Conservation (phyloP, 169 alveolate genomes). For the Plasmodium chabaudi region DNA sequence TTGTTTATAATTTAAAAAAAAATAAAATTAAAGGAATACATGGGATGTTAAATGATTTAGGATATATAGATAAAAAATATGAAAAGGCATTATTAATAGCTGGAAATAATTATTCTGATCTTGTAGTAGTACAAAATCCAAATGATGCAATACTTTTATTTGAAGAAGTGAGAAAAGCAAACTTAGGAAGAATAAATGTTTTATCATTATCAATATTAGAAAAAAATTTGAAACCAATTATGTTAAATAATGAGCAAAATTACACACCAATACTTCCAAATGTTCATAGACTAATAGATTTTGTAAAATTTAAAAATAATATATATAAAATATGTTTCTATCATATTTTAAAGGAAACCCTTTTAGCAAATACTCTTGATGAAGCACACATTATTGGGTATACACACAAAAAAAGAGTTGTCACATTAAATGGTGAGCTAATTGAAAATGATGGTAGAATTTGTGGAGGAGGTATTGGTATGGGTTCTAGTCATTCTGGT, state of each 20-base stretch:
- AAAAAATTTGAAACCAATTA: slow-evolving; percentile 75
- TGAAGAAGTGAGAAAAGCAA: slow-evolving; percentile 88
- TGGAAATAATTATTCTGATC: slow-evolving; percentile 89
- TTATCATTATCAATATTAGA: slow-evolving; percentile 86
- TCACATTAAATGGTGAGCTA: slow-evolving; percentile 94
- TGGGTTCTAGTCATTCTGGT: slow-evolving; percentile 1
- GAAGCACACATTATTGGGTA: slow-evolving; percentile 91
- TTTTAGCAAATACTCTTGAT: slow-evolving; percentile 91
- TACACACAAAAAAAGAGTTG: slow-evolving; percentile 91
- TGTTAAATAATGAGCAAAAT: slow-evolving; percentile 70
- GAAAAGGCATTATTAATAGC: slow-evolving; percentile 93
- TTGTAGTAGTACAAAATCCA: slow-evolving; percentile 92
- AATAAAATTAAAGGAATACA: slow-evolving; percentile 86
- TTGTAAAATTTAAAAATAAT: slow-evolving; percentile 86
- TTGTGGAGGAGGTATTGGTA: slow-evolving; percentile 90
- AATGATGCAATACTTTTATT: slow-evolving; percentile 91
- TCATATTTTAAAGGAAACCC: slow-evolving; percentile 92
- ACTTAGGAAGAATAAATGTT: slow-evolving; percentile 92
- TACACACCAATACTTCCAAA: slow-evolving; percentile 75
- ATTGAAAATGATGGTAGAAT: slow-evolving; percentile 95
- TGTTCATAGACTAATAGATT: slow-evolving; percentile 90
- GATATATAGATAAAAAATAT: slow-evolving; percentile 89
- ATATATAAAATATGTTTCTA: slow-evolving; percentile 89
- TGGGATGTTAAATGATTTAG: slow-evolving; percentile 96
- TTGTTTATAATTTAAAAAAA: slow-evolving; percentile 76